These are phyloP conservation scores for Penicillium daleae DNA, from an alignment of 495 filamentous ascomycete genomes.

Conservation along the genomic window DNA sequence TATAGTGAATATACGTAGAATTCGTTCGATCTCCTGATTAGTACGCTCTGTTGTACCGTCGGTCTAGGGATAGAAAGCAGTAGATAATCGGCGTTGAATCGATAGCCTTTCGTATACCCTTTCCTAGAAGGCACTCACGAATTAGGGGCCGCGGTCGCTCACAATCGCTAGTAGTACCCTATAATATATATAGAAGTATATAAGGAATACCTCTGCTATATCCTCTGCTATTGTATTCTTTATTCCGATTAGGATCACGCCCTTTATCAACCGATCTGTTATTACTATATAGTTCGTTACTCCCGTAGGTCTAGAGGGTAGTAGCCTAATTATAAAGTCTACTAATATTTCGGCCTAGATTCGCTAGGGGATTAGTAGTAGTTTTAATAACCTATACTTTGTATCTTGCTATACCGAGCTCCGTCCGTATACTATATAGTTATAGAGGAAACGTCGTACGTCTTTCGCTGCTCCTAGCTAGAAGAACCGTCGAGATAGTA, in stretches of 20 bases:
- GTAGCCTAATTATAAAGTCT: background rate
- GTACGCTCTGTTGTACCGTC: background rate
- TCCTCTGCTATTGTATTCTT: background rate
- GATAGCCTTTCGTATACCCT: constrained; percentile 7
- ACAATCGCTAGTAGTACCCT: background rate
- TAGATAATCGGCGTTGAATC: constrained; percentile 7
- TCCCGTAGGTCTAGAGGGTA: background rate
- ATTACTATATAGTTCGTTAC: background rate
- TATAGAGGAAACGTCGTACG: background rate
- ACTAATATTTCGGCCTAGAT: constrained; percentile 7
- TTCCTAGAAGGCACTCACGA: constrained; percentile 5
- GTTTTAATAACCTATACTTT: background rate
- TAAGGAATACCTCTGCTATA: background rate
- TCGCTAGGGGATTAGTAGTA: constrained; percentile 1
- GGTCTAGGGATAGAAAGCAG: constrained; percentile 2
- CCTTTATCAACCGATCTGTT: background rate
- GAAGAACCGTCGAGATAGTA: constrained; percentile 10
- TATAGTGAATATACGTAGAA: background rate
- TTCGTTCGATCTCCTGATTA: constrained; percentile 7
- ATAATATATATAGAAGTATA: constrained; percentile 8
- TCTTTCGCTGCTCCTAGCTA: constrained; percentile 4
- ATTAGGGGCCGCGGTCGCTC: background rate
- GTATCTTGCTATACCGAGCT: constrained; percentile 3
- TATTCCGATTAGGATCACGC: background rate
- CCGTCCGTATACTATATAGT: background rate